These are phyloP conservation scores for Urtica urens DNA, from an alignment of 306 rosid species.

Conservation along the genomic window DNA sequence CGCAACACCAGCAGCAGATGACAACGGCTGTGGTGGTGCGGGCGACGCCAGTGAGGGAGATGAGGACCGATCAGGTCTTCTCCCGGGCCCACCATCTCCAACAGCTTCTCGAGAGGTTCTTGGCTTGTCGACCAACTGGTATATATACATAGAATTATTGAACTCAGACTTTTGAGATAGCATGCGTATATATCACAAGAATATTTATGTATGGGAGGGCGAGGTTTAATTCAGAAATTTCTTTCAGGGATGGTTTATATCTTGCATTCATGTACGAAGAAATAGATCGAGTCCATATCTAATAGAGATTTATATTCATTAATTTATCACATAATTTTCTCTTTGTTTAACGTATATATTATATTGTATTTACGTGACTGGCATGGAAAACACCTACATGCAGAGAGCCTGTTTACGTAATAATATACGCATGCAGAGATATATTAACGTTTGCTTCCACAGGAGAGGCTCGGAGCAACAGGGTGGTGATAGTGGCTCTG, in stretches of 20 bases:
- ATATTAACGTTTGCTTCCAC: neutral
- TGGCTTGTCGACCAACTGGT: slow-evolving; percentile 98
- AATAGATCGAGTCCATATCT: too few species aligned
- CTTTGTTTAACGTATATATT: neutral
- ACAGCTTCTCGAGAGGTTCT: slow-evolving; percentile 68
- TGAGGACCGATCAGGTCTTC: slow-evolving; percentile 49
- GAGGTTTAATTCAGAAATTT: too few species aligned
- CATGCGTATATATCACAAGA: too few species aligned
- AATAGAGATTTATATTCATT: too few species aligned
- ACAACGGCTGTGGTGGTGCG: slow-evolving; percentile 12
- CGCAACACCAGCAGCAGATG: neutral
- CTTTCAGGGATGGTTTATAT: too few species aligned
- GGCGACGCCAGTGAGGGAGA: slow-evolving; percentile 51
- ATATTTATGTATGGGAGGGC: too few species aligned
- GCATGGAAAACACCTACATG: too few species aligned
- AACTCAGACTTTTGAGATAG: too few species aligned
- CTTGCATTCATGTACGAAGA: too few species aligned
- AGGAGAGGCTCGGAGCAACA: slow-evolving; percentile 65
- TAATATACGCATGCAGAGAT: too few species aligned
- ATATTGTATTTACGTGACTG: neutral
- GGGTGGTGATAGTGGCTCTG: slow-evolving; percentile 65
- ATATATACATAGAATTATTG: neutral
- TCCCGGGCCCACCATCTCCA: slow-evolving; percentile 72
- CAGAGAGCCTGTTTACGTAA: neutral
- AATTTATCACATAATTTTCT: too few species aligned